These are phyloP conservation scores for Choricystis sp. DNA, from an alignment of 139 green algal species.

Conservation along the genomic window DNA sequence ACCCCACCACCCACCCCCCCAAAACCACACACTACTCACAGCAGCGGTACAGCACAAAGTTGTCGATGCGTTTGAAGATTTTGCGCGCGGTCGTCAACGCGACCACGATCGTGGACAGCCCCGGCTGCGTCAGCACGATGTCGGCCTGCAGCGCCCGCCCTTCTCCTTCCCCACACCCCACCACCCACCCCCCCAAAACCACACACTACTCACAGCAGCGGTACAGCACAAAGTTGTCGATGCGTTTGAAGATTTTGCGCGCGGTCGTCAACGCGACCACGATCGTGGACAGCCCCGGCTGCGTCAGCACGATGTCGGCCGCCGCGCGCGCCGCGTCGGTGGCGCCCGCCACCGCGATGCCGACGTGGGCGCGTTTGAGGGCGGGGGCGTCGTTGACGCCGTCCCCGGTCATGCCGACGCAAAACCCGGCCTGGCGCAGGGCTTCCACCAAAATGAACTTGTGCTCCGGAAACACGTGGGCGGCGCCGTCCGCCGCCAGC, in stretches of 20 bases:
- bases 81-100: conserved; percentile 80
- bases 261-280: conserved; percentile 53
- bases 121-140: background rate
- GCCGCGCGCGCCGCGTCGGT: conserved; percentile 68
- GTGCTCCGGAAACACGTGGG: conserved; percentile 78
- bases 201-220: conserved; percentile 3
- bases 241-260: conserved; percentile 79
- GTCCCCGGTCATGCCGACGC: conserved; percentile 67
- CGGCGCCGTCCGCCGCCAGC: conserved; percentile 63
- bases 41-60: conserved; percentile 22
- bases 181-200: too few relatives aligned
- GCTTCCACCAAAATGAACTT: conserved; percentile 72
- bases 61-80: conserved; percentile 76
- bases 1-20: too few relatives aligned
- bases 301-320: conserved; percentile 64
- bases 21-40: conserved; percentile 2
- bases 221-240: conserved; percentile 76
- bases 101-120: conserved; percentile 35
- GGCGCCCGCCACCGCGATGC: conserved; percentile 61
- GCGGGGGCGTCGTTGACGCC: conserved; percentile 89
- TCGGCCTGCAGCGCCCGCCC: conserved; percentile 11
- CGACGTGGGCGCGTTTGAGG: conserved; percentile 88
- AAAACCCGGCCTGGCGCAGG: conserved; percentile 23
- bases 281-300: conserved; percentile 37
- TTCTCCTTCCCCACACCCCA: background rate